Conservation (phyloP, 441 rosid genomes). For the Croton setiger region DNA sequence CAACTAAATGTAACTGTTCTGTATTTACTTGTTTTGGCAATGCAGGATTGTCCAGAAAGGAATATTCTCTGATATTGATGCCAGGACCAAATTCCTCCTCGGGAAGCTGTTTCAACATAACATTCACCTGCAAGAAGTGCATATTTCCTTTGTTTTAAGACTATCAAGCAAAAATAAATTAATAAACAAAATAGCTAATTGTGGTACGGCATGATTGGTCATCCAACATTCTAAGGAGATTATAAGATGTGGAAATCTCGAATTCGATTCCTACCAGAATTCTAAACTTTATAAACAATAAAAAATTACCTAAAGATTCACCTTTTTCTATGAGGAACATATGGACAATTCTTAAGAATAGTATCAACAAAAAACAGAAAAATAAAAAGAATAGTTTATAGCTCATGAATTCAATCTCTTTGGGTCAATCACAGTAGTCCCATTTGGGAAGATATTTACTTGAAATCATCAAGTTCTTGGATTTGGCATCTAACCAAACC, state of each 20-base stretch:
- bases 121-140: constrained; percentile 57
- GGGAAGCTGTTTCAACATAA: constrained; percentile 61
- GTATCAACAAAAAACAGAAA: not conserved
- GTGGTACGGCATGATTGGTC: no score
- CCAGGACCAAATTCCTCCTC: constrained; percentile 90
- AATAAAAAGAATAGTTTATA: not conserved
- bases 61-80: constrained; percentile 78
- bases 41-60: constrained; percentile 73
- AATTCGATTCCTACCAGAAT: no score
- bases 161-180: not conserved
- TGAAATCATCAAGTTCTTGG: no score
- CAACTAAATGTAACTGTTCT: not conserved
- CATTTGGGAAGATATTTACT: no score
- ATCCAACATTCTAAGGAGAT: no score
- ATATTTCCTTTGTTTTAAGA: constrained; percentile 14
- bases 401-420: not conserved
- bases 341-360: not conserved
- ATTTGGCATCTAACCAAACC: no score
- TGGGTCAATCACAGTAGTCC: not conserved
- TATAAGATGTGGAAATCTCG: no score
- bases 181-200: no score
- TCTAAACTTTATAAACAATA: not conserved
- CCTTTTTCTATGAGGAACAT: not conserved
- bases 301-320: not conserved
- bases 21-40: constrained; percentile 67